phyloP scores from a whole-genome alignment of 345 rosid species.

The Rhodamnia rubescens region DNA sequence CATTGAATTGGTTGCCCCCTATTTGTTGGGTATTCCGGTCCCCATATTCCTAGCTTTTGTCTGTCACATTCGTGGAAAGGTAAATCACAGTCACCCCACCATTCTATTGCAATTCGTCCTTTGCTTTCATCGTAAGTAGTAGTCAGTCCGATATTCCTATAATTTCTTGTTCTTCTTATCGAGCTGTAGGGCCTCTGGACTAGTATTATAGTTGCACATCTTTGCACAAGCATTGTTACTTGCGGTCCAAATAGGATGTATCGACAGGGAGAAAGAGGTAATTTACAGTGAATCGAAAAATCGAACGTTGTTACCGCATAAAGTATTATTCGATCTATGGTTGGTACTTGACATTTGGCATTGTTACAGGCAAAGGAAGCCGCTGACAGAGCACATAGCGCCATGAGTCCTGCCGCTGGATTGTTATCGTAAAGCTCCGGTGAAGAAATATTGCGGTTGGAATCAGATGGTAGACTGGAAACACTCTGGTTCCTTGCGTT shows the following conservation, averaged over 20 bases:
- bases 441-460: background rate
- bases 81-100: background rate
- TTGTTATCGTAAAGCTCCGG: background rate
- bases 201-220: constrained; percentile 7
- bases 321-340: too few species aligned
- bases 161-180: background rate
- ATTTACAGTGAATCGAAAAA: background rate
- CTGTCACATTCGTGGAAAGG: constrained; percentile 7
- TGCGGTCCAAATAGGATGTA: constrained; percentile 7
- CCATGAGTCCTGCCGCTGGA: background rate
- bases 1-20: too few species aligned
- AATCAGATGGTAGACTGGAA: background rate
- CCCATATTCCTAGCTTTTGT: constrained; percentile 14
- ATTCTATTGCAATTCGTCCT: background rate
- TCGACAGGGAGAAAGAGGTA: constrained; percentile 19
- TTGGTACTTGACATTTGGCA: too few species aligned
- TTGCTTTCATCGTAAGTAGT: background rate
- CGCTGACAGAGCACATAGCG: background rate
- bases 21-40: constrained; percentile 17
- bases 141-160: background rate
- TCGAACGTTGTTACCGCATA: too few species aligned
- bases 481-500: background rate
- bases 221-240: constrained; percentile 12
- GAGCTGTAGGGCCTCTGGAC: constrained; percentile 12
- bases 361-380: background rate